Percentiles rank a stretch among this genome's conserved stretches.
Conservation (phyloP, 2,329 filamentous ascomycete species). For the Botryosphaeria agaves region DNA sequence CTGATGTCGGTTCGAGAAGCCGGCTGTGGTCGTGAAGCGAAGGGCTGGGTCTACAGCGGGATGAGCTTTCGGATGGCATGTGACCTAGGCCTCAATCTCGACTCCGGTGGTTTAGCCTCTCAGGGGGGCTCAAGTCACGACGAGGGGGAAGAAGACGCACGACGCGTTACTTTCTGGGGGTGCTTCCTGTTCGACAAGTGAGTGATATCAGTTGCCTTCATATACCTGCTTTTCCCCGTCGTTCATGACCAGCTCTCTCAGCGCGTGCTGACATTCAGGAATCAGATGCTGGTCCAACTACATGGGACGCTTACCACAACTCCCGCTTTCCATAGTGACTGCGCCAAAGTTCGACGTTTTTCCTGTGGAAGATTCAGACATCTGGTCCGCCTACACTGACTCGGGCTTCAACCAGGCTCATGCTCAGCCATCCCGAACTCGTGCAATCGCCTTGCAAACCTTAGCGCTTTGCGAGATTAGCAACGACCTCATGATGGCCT, state of each 20-base stretch:
- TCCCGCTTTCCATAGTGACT: conserved; percentile 63
- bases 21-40: conserved; percentile 82
- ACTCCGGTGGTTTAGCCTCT: conserved; percentile 47
- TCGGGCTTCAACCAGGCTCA: conserved; percentile 54
- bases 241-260: too few species aligned
- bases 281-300: conserved; percentile 85
- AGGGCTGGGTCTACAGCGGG: conserved; percentile 95
- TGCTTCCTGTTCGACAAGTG: conserved; percentile 94
- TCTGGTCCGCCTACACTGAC: conserved; percentile 83
- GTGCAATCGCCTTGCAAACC: conserved; percentile 67
- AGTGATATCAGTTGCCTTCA: too few species aligned
- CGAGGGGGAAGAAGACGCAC: conserved; percentile 74
- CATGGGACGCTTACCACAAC: conserved; percentile 73
- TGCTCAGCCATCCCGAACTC: conserved; percentile 65
- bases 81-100: conserved; percentile 81
- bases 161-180: conserved; percentile 90
- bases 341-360: conserved; percentile 85
- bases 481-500: conserved; percentile 72
- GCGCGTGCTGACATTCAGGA: conserved; percentile 1
- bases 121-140: conserved; percentile 39
- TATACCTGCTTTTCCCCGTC: too few species aligned
- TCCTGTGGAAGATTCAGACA: conserved; percentile 67
- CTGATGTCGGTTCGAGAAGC: conserved; percentile 95
- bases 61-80: conserved; percentile 98
- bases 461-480: conserved; percentile 82